Evolutionary conservation across 768 basidiomycete genomes (phyloP), one percentile per base, ranked within the genome.

Genomic region (Kwoniella heveanensis): DNA sequence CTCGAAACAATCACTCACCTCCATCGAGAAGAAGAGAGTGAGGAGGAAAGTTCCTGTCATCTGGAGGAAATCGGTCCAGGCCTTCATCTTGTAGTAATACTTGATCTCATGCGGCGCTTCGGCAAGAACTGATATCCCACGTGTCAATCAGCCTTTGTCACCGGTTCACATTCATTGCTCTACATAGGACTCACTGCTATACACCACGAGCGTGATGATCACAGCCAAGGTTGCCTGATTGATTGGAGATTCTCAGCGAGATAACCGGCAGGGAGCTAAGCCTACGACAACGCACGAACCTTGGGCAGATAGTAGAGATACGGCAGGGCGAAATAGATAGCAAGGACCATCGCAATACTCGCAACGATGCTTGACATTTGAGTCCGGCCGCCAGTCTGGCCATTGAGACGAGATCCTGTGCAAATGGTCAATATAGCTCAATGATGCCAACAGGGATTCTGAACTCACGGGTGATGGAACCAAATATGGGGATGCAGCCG

Each of bases 401-500:
- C 92, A 70, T 93, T 96, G 53, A 96, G 88, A n/a, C 90, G 85
- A 3, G 91, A 90, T 66, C 75, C 75, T 77, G 47, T 5, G 1
- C 8, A 3, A 44, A 7, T 36, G 12, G 25, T 52, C 60, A 55
- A 32, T 22, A 17, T 44, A 44, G 39, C 39, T 44, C 39, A 32
- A 32, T 13, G 32, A 32, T 32, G 7, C 13, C 32, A 32, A 5
- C 7, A 32, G 32, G 13, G 32, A 6, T 32, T 6, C 39, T 7
- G 36, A 2, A 80, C 82, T 52, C 70, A 89, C 90, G 85, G 1
- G 96, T 92, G 68, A 98, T 92, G 4, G 91, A 91, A 1, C 95
- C 96, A 76, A 88, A 96, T 0, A 92, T 91, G 3, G 94, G 93
- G 1, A 98, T 83, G 0, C 90, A 90, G 1, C 96, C 95, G 2